phyloP scores from a whole-genome alignment of 2,329 filamentous ascomycete genomes.

The Neofusicoccum sp. region DNA sequence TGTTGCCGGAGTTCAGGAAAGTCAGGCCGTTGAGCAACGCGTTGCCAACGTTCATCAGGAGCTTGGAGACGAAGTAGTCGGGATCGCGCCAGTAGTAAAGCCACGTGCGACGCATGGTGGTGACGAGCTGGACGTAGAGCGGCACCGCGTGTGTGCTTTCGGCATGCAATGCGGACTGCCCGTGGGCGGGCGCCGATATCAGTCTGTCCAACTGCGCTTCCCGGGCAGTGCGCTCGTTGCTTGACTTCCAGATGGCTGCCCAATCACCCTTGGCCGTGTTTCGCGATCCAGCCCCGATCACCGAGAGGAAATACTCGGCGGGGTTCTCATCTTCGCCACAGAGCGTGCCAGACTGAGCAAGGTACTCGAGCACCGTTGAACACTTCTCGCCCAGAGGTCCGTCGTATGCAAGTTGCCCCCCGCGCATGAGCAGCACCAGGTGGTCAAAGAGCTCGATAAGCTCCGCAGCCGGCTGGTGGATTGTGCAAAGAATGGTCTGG shows the following conservation, averaged over 20 bases:
- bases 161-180: background rate
- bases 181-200: background rate
- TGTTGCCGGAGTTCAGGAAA: background rate
- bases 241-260: background rate
- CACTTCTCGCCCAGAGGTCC: too few relatives aligned
- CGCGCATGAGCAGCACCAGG: background rate
- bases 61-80: background rate
- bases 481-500: slow-evolving; percentile 73
- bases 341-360: background rate
- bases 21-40: background rate
- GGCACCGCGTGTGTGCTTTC: background rate
- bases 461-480: slow-evolving; percentile 71
- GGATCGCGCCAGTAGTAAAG: background rate
- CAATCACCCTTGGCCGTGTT: background rate
- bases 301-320: background rate
- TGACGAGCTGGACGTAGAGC: background rate
- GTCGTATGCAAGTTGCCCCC: background rate
- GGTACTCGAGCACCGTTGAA: background rate
- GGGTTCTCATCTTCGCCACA: background rate
- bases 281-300: background rate
- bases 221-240: background rate
- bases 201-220: background rate
- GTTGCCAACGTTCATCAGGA: background rate
- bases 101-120: background rate
- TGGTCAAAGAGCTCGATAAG: slow-evolving; percentile 70